Conservation (phyloP, 1,139 yeast genomes). For the Geotrichum reessii region DNA sequence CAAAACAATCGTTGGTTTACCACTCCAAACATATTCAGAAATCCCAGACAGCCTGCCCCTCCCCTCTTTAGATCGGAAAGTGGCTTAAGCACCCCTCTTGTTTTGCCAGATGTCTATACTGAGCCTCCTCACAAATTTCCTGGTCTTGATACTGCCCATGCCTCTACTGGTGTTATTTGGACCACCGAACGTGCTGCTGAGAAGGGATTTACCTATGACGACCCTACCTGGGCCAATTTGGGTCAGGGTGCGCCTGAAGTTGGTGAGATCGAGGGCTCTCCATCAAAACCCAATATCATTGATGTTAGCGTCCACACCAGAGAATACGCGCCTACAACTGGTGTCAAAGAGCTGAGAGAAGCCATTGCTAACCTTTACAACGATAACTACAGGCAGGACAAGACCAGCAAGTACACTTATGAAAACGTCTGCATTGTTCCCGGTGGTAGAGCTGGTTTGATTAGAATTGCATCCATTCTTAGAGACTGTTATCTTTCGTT, state of each 20-base stretch:
- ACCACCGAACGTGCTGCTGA: constrained; percentile 61
- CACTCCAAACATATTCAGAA: constrained; percentile 5
- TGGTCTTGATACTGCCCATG: constrained; percentile 56
- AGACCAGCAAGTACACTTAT: constrained; percentile 51
- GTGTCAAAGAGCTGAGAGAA: constrained; percentile 51
- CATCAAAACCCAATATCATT: constrained; percentile 50
- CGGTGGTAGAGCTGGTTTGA: constrained; percentile 65
- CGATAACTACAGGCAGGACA: constrained; percentile 49
- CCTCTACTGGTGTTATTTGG: constrained; percentile 67
- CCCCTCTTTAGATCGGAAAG: constrained; percentile 26
- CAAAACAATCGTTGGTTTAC: constrained; percentile 16
- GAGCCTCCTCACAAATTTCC: constrained; percentile 43
- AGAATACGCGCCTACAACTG: constrained; percentile 65
- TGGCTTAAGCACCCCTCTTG: constrained; percentile 32
- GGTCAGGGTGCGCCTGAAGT: constrained; percentile 73
- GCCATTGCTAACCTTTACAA: constrained; percentile 61
- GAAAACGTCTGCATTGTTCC: constrained; percentile 65
- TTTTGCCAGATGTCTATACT: constrained; percentile 33
- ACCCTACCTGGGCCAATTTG: constrained; percentile 53
- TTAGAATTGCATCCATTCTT: constrained; percentile 61
- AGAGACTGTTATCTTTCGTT: constrained; percentile 58
- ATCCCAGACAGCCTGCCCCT: neutral
- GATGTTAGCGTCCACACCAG: constrained; percentile 50
- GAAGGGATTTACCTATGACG: constrained; percentile 51
- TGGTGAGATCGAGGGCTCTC: constrained; percentile 59